These are phyloP conservation scores for Suillus alpinus DNA, from an alignment of 768 basidiomycete genomes.

Conservation along the genomic window DNA sequence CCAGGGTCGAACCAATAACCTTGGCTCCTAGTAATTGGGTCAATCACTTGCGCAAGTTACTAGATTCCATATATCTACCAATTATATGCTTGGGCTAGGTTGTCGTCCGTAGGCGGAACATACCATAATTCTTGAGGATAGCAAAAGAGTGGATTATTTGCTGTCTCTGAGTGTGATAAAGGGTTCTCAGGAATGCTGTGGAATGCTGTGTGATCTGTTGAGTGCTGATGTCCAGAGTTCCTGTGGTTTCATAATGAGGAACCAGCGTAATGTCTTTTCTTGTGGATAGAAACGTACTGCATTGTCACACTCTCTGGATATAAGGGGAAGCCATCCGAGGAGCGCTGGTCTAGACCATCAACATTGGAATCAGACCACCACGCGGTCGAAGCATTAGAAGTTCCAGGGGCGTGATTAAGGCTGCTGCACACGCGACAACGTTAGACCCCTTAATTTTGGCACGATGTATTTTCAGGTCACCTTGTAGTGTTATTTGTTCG, in stretches of 20 bases:
- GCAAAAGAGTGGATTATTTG: background rate
- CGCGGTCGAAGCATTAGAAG: background rate
- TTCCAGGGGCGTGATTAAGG: background rate
- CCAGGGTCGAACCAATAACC: background rate
- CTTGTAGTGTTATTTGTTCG: background rate
- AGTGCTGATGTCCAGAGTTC: background rate
- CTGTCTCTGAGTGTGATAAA: background rate
- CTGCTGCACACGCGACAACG: background rate
- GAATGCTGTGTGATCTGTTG: background rate
- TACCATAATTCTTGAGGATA: background rate
- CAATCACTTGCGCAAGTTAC: background rate
- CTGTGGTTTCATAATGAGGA: background rate
- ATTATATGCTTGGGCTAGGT: background rate
- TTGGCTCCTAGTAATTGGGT: background rate
- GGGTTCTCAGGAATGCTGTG: background rate
- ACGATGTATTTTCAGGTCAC: background rate
- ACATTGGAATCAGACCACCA: background rate
- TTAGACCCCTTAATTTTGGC: background rate
- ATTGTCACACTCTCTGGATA: background rate
- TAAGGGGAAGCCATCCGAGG: no score
- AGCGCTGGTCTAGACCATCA: background rate
- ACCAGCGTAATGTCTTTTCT: background rate
- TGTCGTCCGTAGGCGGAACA: background rate
- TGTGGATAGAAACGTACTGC: background rate
- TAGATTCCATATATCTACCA: background rate